Evolutionary conservation across 345 rosid genomes (phyloP).

Genomic region (Microcos paniculata): DNA sequence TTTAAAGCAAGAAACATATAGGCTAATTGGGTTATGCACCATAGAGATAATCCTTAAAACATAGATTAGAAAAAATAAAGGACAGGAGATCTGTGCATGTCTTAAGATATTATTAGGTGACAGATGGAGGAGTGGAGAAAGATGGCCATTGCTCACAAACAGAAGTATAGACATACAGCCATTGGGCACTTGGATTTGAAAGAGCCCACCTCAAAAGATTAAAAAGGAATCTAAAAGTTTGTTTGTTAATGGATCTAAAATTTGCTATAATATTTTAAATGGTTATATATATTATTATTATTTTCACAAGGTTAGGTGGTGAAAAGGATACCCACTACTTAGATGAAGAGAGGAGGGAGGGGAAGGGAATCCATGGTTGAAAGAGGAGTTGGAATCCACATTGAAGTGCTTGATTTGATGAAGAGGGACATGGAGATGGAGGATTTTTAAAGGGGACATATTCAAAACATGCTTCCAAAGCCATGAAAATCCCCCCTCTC

Average conservation of each 20-base stretch:
- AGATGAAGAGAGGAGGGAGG: conserved; percentile 21
- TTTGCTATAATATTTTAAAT: conserved; percentile 14
- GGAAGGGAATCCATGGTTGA: conserved; percentile 47
- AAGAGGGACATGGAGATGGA: conserved; percentile 25
- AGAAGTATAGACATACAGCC: conserved; percentile 25
- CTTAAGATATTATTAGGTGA: conserved; percentile 20
- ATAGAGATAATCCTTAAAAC: conserved; percentile 5
- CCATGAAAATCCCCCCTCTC: conserved; percentile 32
- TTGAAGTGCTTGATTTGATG: conserved; percentile 55
- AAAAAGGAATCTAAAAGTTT: conserved; percentile 34
- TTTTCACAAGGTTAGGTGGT: conserved; percentile 75
- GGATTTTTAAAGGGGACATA: conserved; percentile 39
- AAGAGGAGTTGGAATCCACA: conserved; percentile 95
- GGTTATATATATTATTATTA: conserved; percentile 15
- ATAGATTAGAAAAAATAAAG: background rate
- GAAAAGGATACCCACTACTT: conserved; percentile 79
- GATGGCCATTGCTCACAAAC: conserved; percentile 37
- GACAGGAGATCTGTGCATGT: conserved; percentile 11
- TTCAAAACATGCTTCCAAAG: conserved; percentile 51
- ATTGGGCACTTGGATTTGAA: conserved; percentile 59
- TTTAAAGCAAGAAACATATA: background rate
- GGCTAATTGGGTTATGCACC: background rate
- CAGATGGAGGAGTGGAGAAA: conserved; percentile 10
- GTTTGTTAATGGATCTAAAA: conserved; percentile 28
- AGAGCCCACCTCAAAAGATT: conserved; percentile 50